Conservation (phyloP, 805 yeast genomes). For the Candida dajiaensis region DNA sequence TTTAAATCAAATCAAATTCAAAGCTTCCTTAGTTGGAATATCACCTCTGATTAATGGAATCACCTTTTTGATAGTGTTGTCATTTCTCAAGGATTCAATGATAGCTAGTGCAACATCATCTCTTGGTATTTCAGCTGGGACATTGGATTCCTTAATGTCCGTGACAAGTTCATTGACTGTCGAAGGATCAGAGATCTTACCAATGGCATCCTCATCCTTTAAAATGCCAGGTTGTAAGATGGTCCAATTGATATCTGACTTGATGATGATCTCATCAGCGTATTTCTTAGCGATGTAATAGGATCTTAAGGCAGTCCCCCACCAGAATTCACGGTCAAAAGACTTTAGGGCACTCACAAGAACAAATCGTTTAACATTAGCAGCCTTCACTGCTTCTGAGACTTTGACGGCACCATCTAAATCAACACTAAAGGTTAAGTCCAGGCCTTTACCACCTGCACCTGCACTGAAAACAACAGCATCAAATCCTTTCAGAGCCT, state of each 20-base stretch:
- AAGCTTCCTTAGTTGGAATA: slow-evolving; percentile 16
- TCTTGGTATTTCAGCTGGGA: slow-evolving; percentile 26
- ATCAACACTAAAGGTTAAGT: slow-evolving; percentile 45
- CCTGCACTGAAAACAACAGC: slow-evolving; percentile 61
- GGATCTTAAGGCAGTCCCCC: slow-evolving; percentile 32
- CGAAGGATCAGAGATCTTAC: slow-evolving; percentile 34
- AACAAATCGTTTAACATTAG: slow-evolving; percentile 39
- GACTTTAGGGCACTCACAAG: slow-evolving; percentile 54
- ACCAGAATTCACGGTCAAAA: slow-evolving; percentile 42
- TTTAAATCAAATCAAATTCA: not conserved
- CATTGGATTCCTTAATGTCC: not conserved
- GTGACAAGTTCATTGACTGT: slow-evolving; percentile 12
- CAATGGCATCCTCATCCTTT: slow-evolving; percentile 35
- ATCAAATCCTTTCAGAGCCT: slow-evolving; percentile 39
- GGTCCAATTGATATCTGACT: slow-evolving; percentile 41
- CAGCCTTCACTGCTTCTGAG: slow-evolving; percentile 45
- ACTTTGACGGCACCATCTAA: slow-evolving; percentile 55
- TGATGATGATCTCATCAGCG: slow-evolving; percentile 44
- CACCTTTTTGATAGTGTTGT: slow-evolving; percentile 35
- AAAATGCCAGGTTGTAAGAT: slow-evolving; percentile 50
- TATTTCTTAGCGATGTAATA: slow-evolving; percentile 59
- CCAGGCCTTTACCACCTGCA: slow-evolving; percentile 49
- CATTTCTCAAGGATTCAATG: slow-evolving; percentile 30
- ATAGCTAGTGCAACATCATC: slow-evolving; percentile 52
- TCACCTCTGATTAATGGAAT: slow-evolving; percentile 41